phyloP scores from a whole-genome alignment of 257 asterid genomes.

The Anisodus tanguticus region DNA sequence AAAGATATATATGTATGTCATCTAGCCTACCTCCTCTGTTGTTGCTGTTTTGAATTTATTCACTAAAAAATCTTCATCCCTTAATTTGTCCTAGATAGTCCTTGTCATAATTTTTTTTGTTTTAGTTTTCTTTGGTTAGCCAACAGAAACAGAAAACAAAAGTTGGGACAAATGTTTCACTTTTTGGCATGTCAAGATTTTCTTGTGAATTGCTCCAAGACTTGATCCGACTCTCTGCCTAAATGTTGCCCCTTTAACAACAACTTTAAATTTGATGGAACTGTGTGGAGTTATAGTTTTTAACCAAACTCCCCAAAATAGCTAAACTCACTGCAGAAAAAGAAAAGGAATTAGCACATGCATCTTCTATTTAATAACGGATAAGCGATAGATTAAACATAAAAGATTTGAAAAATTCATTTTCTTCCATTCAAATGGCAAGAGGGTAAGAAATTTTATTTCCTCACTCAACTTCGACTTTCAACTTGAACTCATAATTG shows the following conservation, averaged over 20 bases:
- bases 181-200: constrained; percentile 8
- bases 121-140: not conserved
- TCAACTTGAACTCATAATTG: too few species aligned
- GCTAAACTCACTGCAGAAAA: not conserved
- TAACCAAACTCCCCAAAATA: not conserved
- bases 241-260: not conserved
- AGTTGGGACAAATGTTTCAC: not conserved
- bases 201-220: constrained; percentile 9
- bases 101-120: not conserved
- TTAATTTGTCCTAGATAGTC: not conserved
- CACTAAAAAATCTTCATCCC: not conserved
- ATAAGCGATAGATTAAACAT: too few species aligned
- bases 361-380: too few species aligned
- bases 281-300: not conserved
- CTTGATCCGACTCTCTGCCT: not conserved
- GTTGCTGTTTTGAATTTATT: not conserved
- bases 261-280: not conserved
- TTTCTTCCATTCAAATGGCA: too few species aligned
- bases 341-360: too few species aligned
- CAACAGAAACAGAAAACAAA: not conserved
- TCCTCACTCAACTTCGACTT: too few species aligned
- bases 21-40: not conserved
- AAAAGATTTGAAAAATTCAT: too few species aligned
- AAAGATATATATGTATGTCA: too few species aligned
- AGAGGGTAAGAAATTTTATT: too few species aligned